Percentiles rank a stretch among this genome's conserved stretches.
Evolutionary conservation across 2,329 filamentous ascomycete species (phyloP).

Genomic region (Phyllosticta capitalensis): DNA sequence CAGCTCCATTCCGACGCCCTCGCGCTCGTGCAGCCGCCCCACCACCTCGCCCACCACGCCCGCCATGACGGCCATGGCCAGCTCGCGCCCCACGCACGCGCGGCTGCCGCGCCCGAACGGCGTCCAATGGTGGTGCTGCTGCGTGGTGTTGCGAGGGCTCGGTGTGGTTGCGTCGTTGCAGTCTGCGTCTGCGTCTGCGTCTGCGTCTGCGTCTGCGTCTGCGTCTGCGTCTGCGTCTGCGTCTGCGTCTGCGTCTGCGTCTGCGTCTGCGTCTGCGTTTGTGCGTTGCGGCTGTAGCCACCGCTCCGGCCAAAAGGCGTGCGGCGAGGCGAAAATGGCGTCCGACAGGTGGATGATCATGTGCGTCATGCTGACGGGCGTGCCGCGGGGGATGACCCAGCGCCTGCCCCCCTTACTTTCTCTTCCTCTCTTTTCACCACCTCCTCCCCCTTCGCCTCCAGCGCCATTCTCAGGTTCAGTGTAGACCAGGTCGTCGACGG

Average conservation of each 20-base stretch:
- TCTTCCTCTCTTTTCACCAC: no score
- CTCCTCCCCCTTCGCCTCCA: neutral
- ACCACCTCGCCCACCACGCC: neutral
- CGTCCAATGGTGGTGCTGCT: conserved; percentile 23
- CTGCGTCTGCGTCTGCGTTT: no score
- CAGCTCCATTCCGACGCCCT: neutral
- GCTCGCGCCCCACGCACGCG: conserved; percentile 16
- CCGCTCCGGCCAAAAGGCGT: conserved; percentile 19
- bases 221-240: no score
- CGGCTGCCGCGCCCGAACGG: conserved; percentile 24
- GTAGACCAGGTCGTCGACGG: conserved; percentile 11
- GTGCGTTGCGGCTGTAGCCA: conserved; percentile 17
- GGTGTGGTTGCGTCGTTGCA: no score
- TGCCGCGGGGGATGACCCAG: conserved; percentile 18
- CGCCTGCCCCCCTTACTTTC: conserved; percentile 9
- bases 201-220: no score
- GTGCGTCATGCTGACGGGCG: conserved; percentile 21
- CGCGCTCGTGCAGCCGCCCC: neutral
- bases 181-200: no score
- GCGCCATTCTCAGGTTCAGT: neutral
- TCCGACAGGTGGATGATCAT: conserved; percentile 19
- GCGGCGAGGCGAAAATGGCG: conserved; percentile 16
- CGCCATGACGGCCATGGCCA: neutral
- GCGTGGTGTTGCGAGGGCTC: no score
- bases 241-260: no score